These are phyloP conservation scores for Atalantia buxifolia DNA, from an alignment of 345 rosid genomes.

Conservation along the genomic window DNA sequence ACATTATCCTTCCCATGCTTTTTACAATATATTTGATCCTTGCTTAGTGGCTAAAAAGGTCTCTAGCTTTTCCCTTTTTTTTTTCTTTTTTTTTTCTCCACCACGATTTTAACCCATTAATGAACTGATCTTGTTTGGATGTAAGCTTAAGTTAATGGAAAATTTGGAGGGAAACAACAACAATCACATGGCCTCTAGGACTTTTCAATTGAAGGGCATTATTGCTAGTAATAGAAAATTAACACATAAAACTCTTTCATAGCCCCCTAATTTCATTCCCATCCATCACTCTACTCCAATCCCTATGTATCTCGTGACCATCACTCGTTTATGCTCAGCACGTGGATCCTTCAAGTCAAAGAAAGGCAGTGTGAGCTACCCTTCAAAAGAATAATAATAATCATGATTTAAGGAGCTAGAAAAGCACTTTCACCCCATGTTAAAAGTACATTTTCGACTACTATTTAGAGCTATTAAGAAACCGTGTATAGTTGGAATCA, in stretches of 20 bases:
- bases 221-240: constrained; percentile 10
- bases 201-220: constrained; percentile 12
- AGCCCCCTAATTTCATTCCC: background rate
- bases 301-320: constrained; percentile 23
- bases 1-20: background rate
- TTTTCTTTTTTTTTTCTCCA: background rate
- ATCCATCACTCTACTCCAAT: constrained; percentile 12
- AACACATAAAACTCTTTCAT: background rate
- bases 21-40: background rate
- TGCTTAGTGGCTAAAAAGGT: constrained; percentile 8
- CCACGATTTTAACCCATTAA: background rate
- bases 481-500: background rate
- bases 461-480: background rate
- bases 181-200: constrained; percentile 14
- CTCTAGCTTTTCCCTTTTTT: background rate
- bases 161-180: background rate
- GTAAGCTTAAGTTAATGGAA: background rate
- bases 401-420: constrained; percentile 1
- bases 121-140: background rate
- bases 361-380: constrained; percentile 2
- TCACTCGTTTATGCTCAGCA: constrained; percentile 19
- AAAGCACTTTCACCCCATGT: constrained; percentile 20
- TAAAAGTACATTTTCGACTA: constrained; percentile 11
- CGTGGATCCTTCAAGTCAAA: constrained; percentile 22
- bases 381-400: constrained; percentile 16